phyloP scores from a whole-genome alignment of 257 asterid species.

The Lantana camara region DNA sequence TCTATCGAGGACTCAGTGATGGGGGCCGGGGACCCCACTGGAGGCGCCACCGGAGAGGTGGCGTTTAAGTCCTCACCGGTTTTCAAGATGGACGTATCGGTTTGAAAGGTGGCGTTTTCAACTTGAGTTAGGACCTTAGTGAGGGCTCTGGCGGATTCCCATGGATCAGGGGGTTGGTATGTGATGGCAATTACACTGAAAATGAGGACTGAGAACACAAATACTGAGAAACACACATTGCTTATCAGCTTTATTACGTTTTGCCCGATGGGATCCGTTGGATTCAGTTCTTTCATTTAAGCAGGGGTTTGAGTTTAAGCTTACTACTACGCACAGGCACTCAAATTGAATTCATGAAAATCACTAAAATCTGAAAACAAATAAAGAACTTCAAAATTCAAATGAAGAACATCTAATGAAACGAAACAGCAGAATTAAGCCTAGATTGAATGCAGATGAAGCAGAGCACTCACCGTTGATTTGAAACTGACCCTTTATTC shows the following conservation, averaged over 20 bases:
- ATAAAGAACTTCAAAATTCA: conserved; percentile 31
- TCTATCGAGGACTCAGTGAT: conserved; percentile 62
- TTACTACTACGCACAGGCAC: neutral
- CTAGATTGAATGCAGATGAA: neutral
- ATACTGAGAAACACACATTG: conserved; percentile 79
- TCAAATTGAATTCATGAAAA: conserved; percentile 22
- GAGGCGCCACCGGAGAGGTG: conserved; percentile 38
- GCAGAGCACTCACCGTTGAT: conserved; percentile 35
- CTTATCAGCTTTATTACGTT: conserved; percentile 61
- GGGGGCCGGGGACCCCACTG: conserved; percentile 34
- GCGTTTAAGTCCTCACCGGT: conserved; percentile 74
- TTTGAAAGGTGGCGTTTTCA: conserved; percentile 69
- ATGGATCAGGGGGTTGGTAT: conserved; percentile 89
- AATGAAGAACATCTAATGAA: conserved; percentile 10
- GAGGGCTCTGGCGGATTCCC: conserved; percentile 80
- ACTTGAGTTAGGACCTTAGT: conserved; percentile 62
- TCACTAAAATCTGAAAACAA: conserved; percentile 13
- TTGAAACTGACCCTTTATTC: conserved; percentile 27
- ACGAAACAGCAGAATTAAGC: neutral
- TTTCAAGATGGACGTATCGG: conserved; percentile 67
- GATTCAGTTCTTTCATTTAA: conserved; percentile 57
- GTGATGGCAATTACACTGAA: conserved; percentile 73
- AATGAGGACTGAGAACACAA: conserved; percentile 71
- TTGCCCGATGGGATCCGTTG: conserved; percentile 71
- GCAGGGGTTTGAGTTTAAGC: conserved; percentile 8